Percentiles rank a stretch among this genome's conserved stretches.
Evolutionary conservation across 2,329 filamentous ascomycete species (phyloP).

Genomic region (Colletotrichum limetticola): DNA sequence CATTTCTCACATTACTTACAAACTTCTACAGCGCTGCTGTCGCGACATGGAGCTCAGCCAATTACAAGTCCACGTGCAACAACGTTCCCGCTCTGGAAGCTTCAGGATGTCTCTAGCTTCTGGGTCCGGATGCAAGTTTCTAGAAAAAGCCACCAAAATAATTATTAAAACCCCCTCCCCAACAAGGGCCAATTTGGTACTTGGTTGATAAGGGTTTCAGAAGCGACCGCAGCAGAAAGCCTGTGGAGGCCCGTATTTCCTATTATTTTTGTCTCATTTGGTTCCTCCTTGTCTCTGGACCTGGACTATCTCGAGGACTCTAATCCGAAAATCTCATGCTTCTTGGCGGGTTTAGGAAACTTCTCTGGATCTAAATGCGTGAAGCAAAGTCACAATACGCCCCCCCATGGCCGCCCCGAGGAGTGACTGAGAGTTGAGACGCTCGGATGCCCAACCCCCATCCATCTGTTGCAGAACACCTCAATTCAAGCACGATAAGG

Average conservation of each 20-base stretch:
- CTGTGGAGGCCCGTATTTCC: not conserved
- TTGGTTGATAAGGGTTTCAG: conserved; percentile 18
- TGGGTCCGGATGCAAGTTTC: not conserved
- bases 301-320: not conserved
- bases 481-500: not conserved
- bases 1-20: not conserved
- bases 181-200: conserved; percentile 1
- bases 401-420: not conserved
- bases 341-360: conserved; percentile 24
- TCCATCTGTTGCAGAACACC: conserved; percentile 20
- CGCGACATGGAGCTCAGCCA: conserved; percentile 30
- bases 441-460: conserved; percentile 19
- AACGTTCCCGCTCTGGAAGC: not conserved
- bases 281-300: not conserved
- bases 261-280: not conserved
- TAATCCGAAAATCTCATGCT: not conserved
- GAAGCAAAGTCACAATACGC: conserved; percentile 21
- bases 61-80: conserved; percentile 42
- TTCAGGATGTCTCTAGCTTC: conserved; percentile 1
- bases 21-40: not conserved
- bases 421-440: conserved; percentile 14
- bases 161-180: not conserved
- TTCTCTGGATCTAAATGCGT: not conserved
- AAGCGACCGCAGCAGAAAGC: not conserved
- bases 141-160: not conserved